Evolutionary conservation across 2,329 filamentous ascomycete species (phyloP), one percentile per base, ranked within the genome.

Genomic region (Beauveria sp.): DNA sequence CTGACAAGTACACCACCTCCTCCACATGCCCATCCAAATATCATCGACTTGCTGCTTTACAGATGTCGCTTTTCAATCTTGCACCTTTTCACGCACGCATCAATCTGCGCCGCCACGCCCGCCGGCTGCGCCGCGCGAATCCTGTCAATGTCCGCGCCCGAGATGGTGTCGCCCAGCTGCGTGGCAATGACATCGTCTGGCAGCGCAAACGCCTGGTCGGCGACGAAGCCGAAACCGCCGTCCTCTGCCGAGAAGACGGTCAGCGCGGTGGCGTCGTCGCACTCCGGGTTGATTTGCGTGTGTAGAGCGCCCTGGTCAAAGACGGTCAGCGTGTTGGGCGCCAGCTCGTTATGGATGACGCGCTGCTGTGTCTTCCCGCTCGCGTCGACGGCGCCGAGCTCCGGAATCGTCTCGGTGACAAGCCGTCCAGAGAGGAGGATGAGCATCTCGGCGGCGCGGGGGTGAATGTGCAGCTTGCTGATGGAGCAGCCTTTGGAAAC

Each of bases 381-480:
- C n/a, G 67, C 68, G 56, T 74, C 65, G 62, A 73, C 64, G 54
- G 80, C 79, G 45, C 78, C 78, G 70, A 81, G 82, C 71, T 83
- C 81, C 20, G 79, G 75, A 2, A 80, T 72, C 75, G 83, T 82
- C 66, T 81, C 78, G 49, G 79, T 78, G 60, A 80, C 72, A 64
- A 84, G 70, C 24, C 70, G 72, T 59, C 81, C 82, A 46, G 77
- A 65, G 51, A 78, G 76, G 66, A 83, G 75, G 68, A 82, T 72
- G 64, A 81, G 78, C 57, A 84, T 77, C 72, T 84, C 81, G 38
- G 78, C 75, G 38, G 78, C 77, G 47, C 81, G 80, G 54, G 79
- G 80, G 70, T 84, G 81, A 3, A 80, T 75, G 72, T 84, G 82
- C 20, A 81, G 79, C 8, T 79, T 83, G 74, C 82, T 83, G 71